Conservation (phyloP, 192 early-diverging fungal genomes). For the Rhizophagus sp. region DNA sequence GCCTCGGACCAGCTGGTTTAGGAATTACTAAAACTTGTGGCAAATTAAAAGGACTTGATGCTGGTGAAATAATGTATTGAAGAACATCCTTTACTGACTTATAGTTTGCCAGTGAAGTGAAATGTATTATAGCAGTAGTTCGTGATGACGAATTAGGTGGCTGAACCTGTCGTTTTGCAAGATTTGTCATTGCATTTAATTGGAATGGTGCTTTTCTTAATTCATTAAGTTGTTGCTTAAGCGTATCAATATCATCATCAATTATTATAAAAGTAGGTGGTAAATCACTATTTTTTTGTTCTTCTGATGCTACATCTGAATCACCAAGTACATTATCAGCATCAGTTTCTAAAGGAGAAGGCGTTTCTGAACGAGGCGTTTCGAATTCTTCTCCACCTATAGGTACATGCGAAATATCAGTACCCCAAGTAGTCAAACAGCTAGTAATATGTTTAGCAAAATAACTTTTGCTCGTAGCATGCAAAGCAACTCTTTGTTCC, state of each 20-base stretch:
- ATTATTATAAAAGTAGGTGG: slow-evolving; percentile 58
- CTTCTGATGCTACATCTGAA: background rate
- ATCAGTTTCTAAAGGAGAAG: background rate
- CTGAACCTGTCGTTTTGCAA: slow-evolving; percentile 32
- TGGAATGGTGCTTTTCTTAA: slow-evolving; percentile 32
- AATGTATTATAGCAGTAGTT: slow-evolving; percentile 56
- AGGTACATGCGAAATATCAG: slow-evolving; percentile 49
- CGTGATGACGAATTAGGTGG: slow-evolving; percentile 38
- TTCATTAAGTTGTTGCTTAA: slow-evolving; percentile 49
- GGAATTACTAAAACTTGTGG: slow-evolving; percentile 61
- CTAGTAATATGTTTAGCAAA: slow-evolving; percentile 56
- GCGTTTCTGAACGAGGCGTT: slow-evolving; percentile 8
- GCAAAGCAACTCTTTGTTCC: slow-evolving; percentile 48
- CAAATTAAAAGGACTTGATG: slow-evolving; percentile 27
- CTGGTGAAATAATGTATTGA: slow-evolving; percentile 35
- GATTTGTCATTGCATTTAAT: slow-evolving; percentile 27
- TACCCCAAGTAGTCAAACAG: slow-evolving; percentile 55
- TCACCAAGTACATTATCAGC: background rate
- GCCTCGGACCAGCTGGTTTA: slow-evolving; percentile 62
- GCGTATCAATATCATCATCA: slow-evolving; percentile 55
- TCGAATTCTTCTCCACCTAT: slow-evolving; percentile 24
- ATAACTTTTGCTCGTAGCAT: slow-evolving; percentile 50
- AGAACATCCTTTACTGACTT: slow-evolving; percentile 51
- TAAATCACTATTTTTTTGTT: background rate
- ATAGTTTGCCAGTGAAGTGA: slow-evolving; percentile 56